Evolutionary conservation across 148 eudicot genomes (phyloP), one percentile per base, ranked within the genome.

Genomic region (Amaranthus hypochondriacus): DNA sequence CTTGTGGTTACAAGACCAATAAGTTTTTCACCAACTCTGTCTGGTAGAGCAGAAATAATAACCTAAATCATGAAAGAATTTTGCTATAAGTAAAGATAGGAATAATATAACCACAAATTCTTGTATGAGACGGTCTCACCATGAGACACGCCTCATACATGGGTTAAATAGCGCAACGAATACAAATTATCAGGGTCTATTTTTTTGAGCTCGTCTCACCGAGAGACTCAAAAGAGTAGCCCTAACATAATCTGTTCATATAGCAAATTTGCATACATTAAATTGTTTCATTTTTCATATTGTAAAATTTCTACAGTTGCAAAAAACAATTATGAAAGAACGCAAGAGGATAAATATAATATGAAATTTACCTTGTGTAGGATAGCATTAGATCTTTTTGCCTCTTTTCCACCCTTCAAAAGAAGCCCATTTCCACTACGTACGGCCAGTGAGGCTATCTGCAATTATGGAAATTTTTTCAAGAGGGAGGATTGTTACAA

Each of bases 401-500:
- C 99, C 80, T 95, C 99, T 60, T 95, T 95, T 72, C 98, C 98
- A 62, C 98, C 97, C 85, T 95, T 95, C 75, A 95, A 76, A 62
- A 95, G 86, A 75, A 95, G 90, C 75, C 98, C 98, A 74, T 92
- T 95, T 68, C 98, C 98, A 80, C 91, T 88, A 66, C 97, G 84
- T 43, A 95, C 81, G 51, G 98, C 98, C 78, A 95, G 80, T 62
- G 98, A 92, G 82, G 97, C 97, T 80, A 95, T 95, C 97, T 92
- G 81, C 50, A 62, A 76, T 50, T 52, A 53, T 68, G 21, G 39
- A 28, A 28, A 28, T 28, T 28, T 28, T 28, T 61, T 68, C 13
- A 4, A 54, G 39, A 28, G 39, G 39, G 39, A 28, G 39, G 39
- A 28, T 28, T 53, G 58, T 68, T 55, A 68, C 39, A 28, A 28